Base-by-base conservation (phyloP, 441 rosid species). In the Erodium chrysanthum region DNA sequence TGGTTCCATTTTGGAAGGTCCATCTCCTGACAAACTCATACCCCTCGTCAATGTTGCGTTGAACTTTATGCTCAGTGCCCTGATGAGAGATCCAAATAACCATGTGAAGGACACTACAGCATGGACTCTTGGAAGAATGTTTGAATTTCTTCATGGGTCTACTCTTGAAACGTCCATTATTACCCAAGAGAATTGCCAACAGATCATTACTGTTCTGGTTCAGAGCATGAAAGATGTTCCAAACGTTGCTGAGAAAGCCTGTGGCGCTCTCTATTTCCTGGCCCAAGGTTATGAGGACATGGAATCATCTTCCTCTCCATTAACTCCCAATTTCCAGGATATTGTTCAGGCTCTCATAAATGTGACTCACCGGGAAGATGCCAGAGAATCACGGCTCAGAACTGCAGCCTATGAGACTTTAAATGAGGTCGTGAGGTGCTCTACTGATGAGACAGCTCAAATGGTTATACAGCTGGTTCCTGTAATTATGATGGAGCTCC, bases 51-150 rank as follows among this genome's bases (percentile, higher is more conserved):
- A 80, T 71, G 77, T 88, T 0, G 98, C 97, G 46, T 75, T 92
- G 65, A 89, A 81, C 11, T 92, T 92, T 76, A 85, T 90, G 78
- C 91, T 92, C 60, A 81, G 73, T 35, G 92, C 97, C 58, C 62
- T 82, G 60, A 92, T 88, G 85, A 86, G 74, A 74, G 97, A 92
- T 74, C 86, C 71, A 40, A 88, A 89, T 78, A 93, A 82, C 70
- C 97, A 92, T 50, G 98, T 92, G 74, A 90, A 89, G 84, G 97
- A 92, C 79, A 88, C 98, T 25, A 90, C 97, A 64, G 97, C 96
- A 17, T 92, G 97, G 98, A 85, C 98, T 67, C 87, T 92, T 40
- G 85, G 97, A 74, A 89, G 97, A 66, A 84, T 90, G 78, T 92
- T 92, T 78, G 97, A 92, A 83, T 79, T 92, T 71, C 78, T 90